Conservation (phyloP, 768 basidiomycete species). For the Cystofilobasidium capitatum region DNA sequence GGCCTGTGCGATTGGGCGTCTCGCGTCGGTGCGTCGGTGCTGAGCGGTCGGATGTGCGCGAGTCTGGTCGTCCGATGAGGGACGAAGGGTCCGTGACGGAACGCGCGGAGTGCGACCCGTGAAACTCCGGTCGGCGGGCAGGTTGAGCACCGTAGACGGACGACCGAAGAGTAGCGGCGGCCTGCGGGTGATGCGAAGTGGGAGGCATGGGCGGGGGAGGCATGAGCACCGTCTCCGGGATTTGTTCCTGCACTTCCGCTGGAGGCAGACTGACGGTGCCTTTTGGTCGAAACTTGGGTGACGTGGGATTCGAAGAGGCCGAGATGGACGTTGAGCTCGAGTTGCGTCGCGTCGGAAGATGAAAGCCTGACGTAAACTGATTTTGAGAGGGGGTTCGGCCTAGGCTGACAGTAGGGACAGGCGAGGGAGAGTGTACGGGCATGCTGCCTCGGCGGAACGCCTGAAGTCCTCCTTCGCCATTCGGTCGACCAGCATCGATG, state of each 20-base stretch:
- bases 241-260: too few species aligned
- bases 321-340: background rate
- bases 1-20: conserved; percentile 13
- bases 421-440: background rate
- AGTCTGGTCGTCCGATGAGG: background rate
- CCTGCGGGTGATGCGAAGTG: background rate
- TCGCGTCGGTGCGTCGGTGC: background rate
- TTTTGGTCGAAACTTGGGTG: conserved; percentile 10
- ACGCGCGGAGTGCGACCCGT: background rate
- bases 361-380: background rate
- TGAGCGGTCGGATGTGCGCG: background rate
- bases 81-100: background rate
- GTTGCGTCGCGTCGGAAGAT: conserved; percentile 15
- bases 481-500: too few species aligned
- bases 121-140: background rate
- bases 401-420: background rate
- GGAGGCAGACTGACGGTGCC: background rate
- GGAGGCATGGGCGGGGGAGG: conserved; percentile 13
- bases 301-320: background rate
- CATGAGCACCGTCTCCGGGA: background rate
- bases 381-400: background rate
- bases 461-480: too few species aligned
- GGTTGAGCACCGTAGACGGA: too few species aligned
- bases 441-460: background rate
- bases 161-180: background rate